Base-by-base conservation (phyloP, 2,329 filamentous ascomycete genomes). In the Aspergillus awamori region DNA sequence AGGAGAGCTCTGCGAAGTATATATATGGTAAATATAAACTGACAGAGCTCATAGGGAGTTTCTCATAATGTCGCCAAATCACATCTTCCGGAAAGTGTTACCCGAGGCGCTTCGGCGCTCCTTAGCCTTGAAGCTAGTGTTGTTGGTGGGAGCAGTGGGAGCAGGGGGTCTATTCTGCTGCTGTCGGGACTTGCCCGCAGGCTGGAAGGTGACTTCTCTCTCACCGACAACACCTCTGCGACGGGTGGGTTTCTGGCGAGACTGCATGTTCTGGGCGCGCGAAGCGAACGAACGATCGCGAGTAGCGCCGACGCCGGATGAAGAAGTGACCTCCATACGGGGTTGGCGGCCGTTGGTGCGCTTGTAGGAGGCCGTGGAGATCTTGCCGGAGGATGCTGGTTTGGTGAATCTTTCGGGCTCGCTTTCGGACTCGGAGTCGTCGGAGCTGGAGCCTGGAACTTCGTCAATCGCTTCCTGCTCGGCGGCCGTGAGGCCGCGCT, bases 191-290 rank as follows among this genome's bases (percentile, higher is more conserved):
- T 82, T 82, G 61, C 74, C 73, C 49, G 79, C 75, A 0, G 87
- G 86, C 55, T 81, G 83, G 74, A 89, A 89, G 0, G 85, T 86
- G 61, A 89, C 81, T 65, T 87, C 83, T 67, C 84, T 81, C 64
- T 83, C 81, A 15, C 81, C 81, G 26, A 80, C 79, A 1, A 77
- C 77, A 33, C 70, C 72, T 52, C 69, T 68, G 24, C 70, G 69
- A 17, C 74, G 70, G 8, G 69, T 63, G 8, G 74, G 71, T 36
- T 72, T 73, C 26, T 74, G 68, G 41, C 70, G 77, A 4, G 72
- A 71, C 43, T 74, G 74, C 70, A 79, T 75, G 52, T 77, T 79
- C 49, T 79, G 76, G 4, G 84, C 83, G n/a, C 85, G 79, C 6
- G 84, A 79, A 4, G 82, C 86, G 68, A 89, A 89, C 0, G 84